These are phyloP conservation scores for Saksenaea vasiformis DNA, from an alignment of 371 early-diverging fungal genomes.

Conservation along the genomic window DNA sequence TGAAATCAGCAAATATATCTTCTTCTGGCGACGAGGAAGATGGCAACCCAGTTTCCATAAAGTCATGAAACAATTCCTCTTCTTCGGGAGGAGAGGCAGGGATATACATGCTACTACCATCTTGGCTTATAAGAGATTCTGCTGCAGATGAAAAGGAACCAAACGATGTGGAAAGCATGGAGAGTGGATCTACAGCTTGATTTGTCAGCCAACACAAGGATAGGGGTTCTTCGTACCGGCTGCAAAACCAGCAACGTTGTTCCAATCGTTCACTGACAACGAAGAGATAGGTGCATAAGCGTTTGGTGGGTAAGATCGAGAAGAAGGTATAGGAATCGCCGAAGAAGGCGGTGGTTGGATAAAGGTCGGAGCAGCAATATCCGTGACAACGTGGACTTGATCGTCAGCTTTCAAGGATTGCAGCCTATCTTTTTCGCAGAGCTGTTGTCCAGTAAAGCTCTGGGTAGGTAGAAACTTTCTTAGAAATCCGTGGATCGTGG, in stretches of 20 bases:
- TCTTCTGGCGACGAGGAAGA: neutral
- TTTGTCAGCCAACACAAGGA: neutral
- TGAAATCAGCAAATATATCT: neutral
- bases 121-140: neutral
- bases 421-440: neutral
- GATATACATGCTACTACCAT: neutral
- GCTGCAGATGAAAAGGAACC: neutral
- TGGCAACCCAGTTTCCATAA: neutral
- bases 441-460: neutral
- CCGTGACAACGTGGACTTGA: neutral
- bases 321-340: neutral
- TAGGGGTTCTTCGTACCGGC: neutral
- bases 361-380: neutral
- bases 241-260: neutral
- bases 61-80: neutral
- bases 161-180: neutral
- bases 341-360: neutral
- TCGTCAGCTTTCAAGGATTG: neutral
- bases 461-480: neutral
- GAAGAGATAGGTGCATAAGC: neutral
- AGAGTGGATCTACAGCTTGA: neutral
- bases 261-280: neutral
- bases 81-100: neutral
- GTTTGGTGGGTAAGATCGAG: neutral
- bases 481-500: neutral